phyloP scores from a whole-genome alignment of 2,329 filamentous ascomycete species.

The Botryotinia convoluta region DNA sequence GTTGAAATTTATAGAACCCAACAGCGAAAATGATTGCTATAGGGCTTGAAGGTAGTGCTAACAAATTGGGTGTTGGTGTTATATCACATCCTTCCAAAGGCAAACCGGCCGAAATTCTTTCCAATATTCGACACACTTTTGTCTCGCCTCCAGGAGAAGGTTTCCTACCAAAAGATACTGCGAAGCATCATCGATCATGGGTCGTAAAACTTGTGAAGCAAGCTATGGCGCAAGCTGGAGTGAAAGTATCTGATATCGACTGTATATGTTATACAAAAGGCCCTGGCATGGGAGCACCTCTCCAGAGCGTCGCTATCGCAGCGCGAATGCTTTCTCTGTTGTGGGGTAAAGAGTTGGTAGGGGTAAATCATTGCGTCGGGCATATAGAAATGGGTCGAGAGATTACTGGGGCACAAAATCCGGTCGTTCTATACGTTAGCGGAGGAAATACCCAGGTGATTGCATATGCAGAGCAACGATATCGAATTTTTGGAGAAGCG shows the following conservation, averaged over 20 bases:
- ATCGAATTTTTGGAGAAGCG: constrained; percentile 97
- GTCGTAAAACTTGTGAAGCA: constrained; percentile 78
- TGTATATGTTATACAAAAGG: constrained; percentile 96
- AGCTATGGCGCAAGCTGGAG: constrained; percentile 68
- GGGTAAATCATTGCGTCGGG: constrained; percentile 96
- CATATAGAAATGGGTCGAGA: constrained; percentile 98
- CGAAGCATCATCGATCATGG: constrained; percentile 83
- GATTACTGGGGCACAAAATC: constrained; percentile 87
- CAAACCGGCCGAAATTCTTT: constrained; percentile 65
- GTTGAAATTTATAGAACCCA: background rate
- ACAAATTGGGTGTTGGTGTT: constrained; percentile 93
- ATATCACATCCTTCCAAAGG: constrained; percentile 68
- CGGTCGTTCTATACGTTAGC: constrained; percentile 91
- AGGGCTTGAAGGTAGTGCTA: constrained; percentile 88
- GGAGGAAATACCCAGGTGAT: constrained; percentile 98
- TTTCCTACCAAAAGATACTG: constrained; percentile 95
- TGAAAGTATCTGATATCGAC: constrained; percentile 66
- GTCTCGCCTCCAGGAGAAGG: constrained; percentile 87
- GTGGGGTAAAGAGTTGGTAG: constrained; percentile 85
- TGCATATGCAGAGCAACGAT: constrained; percentile 89
- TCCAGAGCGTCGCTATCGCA: constrained; percentile 81
- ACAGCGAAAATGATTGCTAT: constrained; percentile 57
- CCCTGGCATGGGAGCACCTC: constrained; percentile 92
- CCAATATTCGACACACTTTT: constrained; percentile 94
- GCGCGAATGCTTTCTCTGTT: constrained; percentile 78